Base-by-base conservation (phyloP, 108 stramenopile genomes). In the Cyclostephanos tholiformis region DNA sequence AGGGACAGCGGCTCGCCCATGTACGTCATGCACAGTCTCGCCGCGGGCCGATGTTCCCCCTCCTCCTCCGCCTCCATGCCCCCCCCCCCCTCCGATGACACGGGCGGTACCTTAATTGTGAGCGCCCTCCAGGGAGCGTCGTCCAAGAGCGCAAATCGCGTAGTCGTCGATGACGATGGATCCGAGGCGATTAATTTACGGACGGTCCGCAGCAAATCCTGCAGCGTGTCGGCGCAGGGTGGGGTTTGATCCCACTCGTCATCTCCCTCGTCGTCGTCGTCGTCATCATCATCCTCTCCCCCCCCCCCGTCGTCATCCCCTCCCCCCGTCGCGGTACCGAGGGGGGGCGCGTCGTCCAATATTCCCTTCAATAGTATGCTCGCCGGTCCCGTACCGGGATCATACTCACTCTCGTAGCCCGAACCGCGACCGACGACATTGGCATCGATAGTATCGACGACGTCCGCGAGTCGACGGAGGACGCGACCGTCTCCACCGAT, bases 81-180 rank as follows among this genome's bases (percentile, higher is more conserved):
- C 46, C 53, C 64, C 29, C 56, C 41, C 71, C 41, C 66, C 50
- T 6, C 19, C 63, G 53, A 36, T 64, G 59, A 41, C 41, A 12
- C 41, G 41, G 41, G 12, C 29, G 70, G 43, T 13, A 30, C 71
- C 17, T 71, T 74, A 12, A 29, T 55, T 12, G 55, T 65, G 62
- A 95, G 68, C 9, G 80, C 85, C 27, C 80, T 73, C 94, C 94
- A 95, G 0, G 94, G 91, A 49, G 87, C 70, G 80, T 92, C 90
- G 12, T 53, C 46, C 56, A 88, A 67, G 4, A 92, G 66, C 38
- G 85, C 78, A 67, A 89, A 91, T 0, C 86, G 2, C 32, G 32
- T 65, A 2, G 88, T 77, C 25, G 53, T 32, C 10, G 36, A 44
- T 16, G 16, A 62, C 80, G 78, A 19, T 60, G 49, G 26, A 27